Conservation (phyloP, 257 asterid species). For the Solanum lycopersicoides region DNA sequence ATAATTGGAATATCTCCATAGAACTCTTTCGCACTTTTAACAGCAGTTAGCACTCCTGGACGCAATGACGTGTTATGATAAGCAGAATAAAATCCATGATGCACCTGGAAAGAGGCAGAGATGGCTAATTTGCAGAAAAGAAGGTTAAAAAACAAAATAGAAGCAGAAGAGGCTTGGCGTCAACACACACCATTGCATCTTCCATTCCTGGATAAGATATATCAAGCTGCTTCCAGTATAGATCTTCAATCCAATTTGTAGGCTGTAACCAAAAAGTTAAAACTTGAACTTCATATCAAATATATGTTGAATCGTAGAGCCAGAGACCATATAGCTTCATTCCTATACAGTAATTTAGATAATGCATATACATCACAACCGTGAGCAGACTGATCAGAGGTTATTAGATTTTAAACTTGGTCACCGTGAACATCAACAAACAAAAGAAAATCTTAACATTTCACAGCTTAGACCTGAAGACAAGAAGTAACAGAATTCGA, state of each 20-base stretch:
- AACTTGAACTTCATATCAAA: background rate
- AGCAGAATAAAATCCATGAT: conserved; percentile 90
- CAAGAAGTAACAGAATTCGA: background rate
- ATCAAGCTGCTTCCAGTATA: conserved; percentile 97
- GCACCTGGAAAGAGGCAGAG: conserved; percentile 52
- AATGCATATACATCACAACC: background rate
- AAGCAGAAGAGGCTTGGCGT: background rate
- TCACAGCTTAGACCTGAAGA: background rate
- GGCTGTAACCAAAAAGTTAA: conserved; percentile 34
- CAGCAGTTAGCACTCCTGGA: conserved; percentile 59
- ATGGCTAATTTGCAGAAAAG: background rate
- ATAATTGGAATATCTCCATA: conserved; percentile 59
- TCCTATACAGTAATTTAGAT: background rate
- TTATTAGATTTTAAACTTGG: background rate
- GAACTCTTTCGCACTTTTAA: conserved; percentile 40
- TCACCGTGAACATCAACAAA: background rate
- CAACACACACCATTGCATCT: conserved; percentile 65
- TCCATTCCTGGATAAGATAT: conserved; percentile 80
- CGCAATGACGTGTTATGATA: conserved; percentile 82
- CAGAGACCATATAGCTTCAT: background rate
- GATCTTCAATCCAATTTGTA: conserved; percentile 95
- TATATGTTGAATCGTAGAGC: background rate
- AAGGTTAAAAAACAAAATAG: background rate
- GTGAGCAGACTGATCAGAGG: background rate
- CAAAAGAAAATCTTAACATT: background rate